Percentiles rank a stretch among this genome's conserved stretches.
Evolutionary conservation across 176 grass and related monocot genomes (phyloP).

Genomic region (Canna indica): DNA sequence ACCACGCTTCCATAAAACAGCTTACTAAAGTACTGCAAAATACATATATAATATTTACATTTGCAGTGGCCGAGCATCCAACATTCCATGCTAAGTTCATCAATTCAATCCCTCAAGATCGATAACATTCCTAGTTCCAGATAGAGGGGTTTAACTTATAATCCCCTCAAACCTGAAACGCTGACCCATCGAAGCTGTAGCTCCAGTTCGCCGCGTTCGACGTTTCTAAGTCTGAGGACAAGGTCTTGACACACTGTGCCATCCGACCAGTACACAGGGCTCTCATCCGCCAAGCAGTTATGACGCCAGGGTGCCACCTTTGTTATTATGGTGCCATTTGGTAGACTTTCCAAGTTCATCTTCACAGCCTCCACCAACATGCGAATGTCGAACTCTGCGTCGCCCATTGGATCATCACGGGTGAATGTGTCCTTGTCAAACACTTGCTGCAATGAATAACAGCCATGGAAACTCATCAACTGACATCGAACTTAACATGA

Average conservation of each 20-base stretch:
- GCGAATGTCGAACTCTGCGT: conserved; percentile 56
- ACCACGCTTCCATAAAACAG: too few relatives aligned
- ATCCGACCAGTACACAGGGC: conserved; percentile 42
- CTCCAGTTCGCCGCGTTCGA: conserved; percentile 54
- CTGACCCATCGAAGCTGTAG: conserved; percentile 55
- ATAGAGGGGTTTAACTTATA: neutral
- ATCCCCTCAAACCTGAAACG: conserved; percentile 21
- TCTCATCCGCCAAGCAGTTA: conserved; percentile 61
- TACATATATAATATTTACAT: too few relatives aligned
- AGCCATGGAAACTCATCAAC: neutral
- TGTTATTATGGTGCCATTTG: conserved; percentile 37
- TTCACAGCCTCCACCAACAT: conserved; percentile 33
- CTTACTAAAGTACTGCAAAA: too few relatives aligned
- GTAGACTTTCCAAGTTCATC: conserved; percentile 57
- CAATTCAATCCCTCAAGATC: too few relatives aligned
- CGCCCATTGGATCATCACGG: conserved; percentile 59
- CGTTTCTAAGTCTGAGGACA: conserved; percentile 38
- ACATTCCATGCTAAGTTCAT: too few relatives aligned
- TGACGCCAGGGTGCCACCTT: conserved; percentile 30
- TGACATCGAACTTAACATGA: too few relatives aligned
- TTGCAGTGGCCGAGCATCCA: too few relatives aligned
- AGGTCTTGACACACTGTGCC: conserved; percentile 51
- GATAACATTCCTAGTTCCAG: too few relatives aligned
- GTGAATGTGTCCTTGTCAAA: conserved; percentile 62
- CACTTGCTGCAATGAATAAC: conserved; percentile 38